Percentiles rank a stretch among this genome's conserved stretches.
Evolutionary conservation across 805 yeast genomes (phyloP).

Genomic region (Metschnikowia lachancei): DNA sequence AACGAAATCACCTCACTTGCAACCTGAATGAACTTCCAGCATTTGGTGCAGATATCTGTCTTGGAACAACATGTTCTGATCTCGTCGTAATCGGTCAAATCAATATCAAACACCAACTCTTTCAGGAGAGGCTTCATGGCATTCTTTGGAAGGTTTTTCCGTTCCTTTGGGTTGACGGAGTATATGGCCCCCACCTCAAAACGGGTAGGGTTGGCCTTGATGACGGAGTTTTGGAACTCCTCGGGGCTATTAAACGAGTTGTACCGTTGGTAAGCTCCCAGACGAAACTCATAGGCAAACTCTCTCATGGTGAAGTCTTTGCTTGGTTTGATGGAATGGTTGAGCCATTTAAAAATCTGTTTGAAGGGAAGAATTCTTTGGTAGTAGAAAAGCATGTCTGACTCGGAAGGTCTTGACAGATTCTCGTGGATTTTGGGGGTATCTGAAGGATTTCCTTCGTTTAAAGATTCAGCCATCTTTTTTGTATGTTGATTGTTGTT

Average conservation of each 20-base stretch:
- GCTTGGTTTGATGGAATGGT: slow-evolving; percentile 74
- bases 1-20: slow-evolving; percentile 73
- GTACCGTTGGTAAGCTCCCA: slow-evolving; percentile 89
- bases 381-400: slow-evolving; percentile 73
- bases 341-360: slow-evolving; percentile 82
- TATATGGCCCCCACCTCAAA: slow-evolving; percentile 95
- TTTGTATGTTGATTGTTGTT: not conserved
- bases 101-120: slow-evolving; percentile 94
- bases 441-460: no score
- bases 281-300: slow-evolving; percentile 84
- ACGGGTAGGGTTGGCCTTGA: slow-evolving; percentile 75
- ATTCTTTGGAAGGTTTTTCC: slow-evolving; percentile 70
- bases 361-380: slow-evolving; percentile 72
- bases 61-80: slow-evolving; percentile 90
- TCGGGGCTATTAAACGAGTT: slow-evolving; percentile 65
- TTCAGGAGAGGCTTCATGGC: slow-evolving; percentile 79
- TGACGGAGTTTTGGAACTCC: slow-evolving; percentile 77
- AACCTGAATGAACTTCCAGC: slow-evolving; percentile 90
- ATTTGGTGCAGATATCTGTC: slow-evolving; percentile 78
- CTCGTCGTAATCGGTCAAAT: slow-evolving; percentile 94
- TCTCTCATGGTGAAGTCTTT: slow-evolving; percentile 85
- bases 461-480: not conserved
- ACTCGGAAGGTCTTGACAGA: slow-evolving; percentile 38
- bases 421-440: slow-evolving; percentile 5
- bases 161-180: slow-evolving; percentile 79